Evolutionary conservation across 345 rosid species (phyloP).

Genomic region (Arabis alpina): DNA sequence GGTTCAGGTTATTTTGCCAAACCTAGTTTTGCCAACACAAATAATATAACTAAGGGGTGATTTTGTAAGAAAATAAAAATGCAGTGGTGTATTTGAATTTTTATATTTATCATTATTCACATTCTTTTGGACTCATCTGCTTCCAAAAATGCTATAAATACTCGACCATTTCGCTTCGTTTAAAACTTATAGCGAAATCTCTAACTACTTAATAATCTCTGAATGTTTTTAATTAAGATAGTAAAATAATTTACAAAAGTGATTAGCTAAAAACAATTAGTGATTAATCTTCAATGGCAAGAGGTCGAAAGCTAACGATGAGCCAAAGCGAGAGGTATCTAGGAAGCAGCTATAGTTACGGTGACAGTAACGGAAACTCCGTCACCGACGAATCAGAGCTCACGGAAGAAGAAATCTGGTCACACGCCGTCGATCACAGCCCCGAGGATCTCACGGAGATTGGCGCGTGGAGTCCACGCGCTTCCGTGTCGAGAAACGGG

Average conservation of each 20-base stretch:
- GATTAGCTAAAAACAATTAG: conserved; percentile 16
- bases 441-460: conserved; percentile 39
- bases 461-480: conserved; percentile 55
- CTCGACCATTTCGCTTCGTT: conserved; percentile 33
- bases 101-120: conserved; percentile 3
- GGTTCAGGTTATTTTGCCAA: no score
- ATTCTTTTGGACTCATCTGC: conserved; percentile 34
- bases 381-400: conserved; percentile 56
- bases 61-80: conserved; percentile 10
- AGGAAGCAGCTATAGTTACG: conserved; percentile 51
- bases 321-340: conserved; percentile 79
- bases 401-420: conserved; percentile 88
- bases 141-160: conserved; percentile 41
- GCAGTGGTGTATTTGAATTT: not conserved
- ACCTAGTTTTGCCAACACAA: no score
- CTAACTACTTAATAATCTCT: conserved; percentile 22
- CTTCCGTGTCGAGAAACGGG: not conserved
- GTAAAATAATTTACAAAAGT: not conserved
- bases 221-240: not conserved
- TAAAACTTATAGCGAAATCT: conserved; percentile 42
- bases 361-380: conserved; percentile 37
- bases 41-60: not conserved
- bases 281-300: conserved; percentile 43
- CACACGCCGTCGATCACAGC: conserved; percentile 53
- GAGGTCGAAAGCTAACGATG: conserved; percentile 69